A percentile compares a stretch with the other conserved stretches of the same genome.
Evolutionary conservation across 352 stramenopile species (phyloP).

Genomic region (Discostella stelligera): DNA sequence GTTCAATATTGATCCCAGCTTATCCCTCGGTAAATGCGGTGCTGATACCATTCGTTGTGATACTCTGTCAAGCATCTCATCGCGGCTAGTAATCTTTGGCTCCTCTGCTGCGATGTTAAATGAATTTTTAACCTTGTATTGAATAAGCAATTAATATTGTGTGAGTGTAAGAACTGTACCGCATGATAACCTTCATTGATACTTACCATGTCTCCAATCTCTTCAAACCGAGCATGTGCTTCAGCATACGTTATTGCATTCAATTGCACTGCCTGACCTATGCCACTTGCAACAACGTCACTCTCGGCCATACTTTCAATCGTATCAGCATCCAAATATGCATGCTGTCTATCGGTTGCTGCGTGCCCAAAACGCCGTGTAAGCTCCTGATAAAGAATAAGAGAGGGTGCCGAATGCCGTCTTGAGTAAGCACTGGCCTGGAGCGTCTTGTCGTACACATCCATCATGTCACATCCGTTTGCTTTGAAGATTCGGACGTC

Average conservation of each 20-base stretch:
- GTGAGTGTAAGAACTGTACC: background rate
- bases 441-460: conserved; percentile 77
- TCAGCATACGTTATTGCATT: conserved; percentile 55
- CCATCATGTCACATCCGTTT: conserved; percentile 71
- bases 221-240: conserved; percentile 58
- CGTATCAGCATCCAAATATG: conserved; percentile 66
- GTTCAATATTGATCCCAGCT: background rate
- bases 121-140: conserved; percentile 25
- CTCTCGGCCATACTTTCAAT: conserved; percentile 61
- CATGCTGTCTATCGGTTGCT: conserved; percentile 80
- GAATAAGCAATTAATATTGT: conserved; percentile 1
- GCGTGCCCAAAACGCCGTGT: conserved; percentile 84
- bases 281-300: conserved; percentile 51
- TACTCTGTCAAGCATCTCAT: conserved; percentile 70
- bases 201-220: conserved; percentile 51
- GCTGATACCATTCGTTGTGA: conserved; percentile 52
- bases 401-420: conserved; percentile 57
- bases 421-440: conserved; percentile 67
- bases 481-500: conserved; percentile 61
- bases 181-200: background rate
- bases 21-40: conserved; percentile 26
- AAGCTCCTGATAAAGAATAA: conserved; percentile 75
- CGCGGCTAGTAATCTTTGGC: conserved; percentile 74
- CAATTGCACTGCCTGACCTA: conserved; percentile 54
- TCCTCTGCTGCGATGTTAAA: conserved; percentile 75